Percentiles rank a stretch among this genome's conserved stretches.
These are phyloP conservation scores for Claviceps lovelessii DNA, from an alignment of 2,329 filamentous ascomycete genomes.

Conservation along the genomic window DNA sequence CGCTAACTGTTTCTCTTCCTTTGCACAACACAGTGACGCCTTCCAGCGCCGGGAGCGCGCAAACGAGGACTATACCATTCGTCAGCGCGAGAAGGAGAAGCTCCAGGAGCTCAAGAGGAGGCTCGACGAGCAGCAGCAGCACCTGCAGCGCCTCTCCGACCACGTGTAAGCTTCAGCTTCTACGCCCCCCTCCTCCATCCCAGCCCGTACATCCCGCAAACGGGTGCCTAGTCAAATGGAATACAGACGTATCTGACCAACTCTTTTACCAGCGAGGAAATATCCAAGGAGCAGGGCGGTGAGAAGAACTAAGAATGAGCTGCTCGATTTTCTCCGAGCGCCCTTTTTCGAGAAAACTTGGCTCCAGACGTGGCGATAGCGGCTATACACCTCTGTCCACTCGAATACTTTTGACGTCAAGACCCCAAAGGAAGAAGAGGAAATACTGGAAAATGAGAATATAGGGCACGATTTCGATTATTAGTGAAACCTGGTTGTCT, in stretches of 20 bases:
- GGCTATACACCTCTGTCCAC: background rate
- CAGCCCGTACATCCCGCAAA: background rate
- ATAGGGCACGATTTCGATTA: slow-evolving; percentile 6
- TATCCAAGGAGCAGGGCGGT: slow-evolving; percentile 58
- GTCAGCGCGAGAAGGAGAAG: slow-evolving; percentile 82
- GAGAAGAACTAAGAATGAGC: slow-evolving; percentile 40
- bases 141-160: slow-evolving; percentile 71
- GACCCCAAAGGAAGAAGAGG: background rate
- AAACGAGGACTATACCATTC: slow-evolving; percentile 71
- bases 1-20: background rate
- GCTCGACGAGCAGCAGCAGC: slow-evolving; percentile 63
- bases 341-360: background rate
- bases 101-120: slow-evolving; percentile 59
- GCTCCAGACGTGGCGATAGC: background rate
- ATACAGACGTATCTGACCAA: slow-evolving; percentile 2
- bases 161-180: slow-evolving; percentile 54
- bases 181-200: background rate
- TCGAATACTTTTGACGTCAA: background rate
- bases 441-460: slow-evolving; percentile 2
- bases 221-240: slow-evolving; percentile 6
- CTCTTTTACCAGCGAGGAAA: slow-evolving; percentile 46
- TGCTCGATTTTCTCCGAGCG: background rate
- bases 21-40: slow-evolving; percentile 50
- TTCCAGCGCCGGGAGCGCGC: slow-evolving; percentile 89
- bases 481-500: slow-evolving; percentile 8